A percentile compares a stretch with the other conserved stretches of the same genome.
These are phyloP conservation scores for Fusarium brevicatenulatum DNA, from an alignment of 2,329 filamentous ascomycete species.

Conservation along the genomic window DNA sequence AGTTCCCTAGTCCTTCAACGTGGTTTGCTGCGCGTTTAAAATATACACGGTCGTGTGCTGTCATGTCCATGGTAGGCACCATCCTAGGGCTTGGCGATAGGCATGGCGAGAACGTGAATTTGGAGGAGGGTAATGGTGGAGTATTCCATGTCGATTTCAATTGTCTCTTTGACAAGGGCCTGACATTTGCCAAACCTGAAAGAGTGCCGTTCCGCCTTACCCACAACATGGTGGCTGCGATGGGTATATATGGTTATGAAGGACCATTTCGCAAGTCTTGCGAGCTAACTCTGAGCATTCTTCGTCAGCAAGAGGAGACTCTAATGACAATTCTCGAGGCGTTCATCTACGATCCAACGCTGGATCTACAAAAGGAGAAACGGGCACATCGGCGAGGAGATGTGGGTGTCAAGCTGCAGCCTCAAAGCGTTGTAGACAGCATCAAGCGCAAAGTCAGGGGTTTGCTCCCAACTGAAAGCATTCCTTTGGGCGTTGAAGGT, in stretches of 20 bases:
- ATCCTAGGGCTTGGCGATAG: slow-evolving; percentile 93
- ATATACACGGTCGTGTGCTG: slow-evolving; percentile 93
- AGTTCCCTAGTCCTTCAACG: slow-evolving; percentile 89
- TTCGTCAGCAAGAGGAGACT: slow-evolving; percentile 93
- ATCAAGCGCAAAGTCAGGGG: slow-evolving; percentile 89
- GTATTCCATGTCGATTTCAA: slow-evolving; percentile 99
- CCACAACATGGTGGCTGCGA: slow-evolving; percentile 98
- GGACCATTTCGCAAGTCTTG: slow-evolving; percentile 91
- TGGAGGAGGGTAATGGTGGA: slow-evolving; percentile 93
- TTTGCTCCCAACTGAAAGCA: slow-evolving; percentile 84
- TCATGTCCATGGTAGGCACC: slow-evolving; percentile 99
- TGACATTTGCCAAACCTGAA: slow-evolving; percentile 95
- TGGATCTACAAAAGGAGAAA: slow-evolving; percentile 84
- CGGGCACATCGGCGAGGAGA: slow-evolving; percentile 50
- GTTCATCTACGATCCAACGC: slow-evolving; percentile 95
- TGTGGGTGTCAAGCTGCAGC: slow-evolving; percentile 61
- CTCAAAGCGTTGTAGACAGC: slow-evolving; percentile 83
- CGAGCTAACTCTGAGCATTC: slow-evolving; percentile 84
- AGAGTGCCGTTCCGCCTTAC: slow-evolving; percentile 95
- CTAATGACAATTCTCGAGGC: slow-evolving; percentile 97
- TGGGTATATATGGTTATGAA: slow-evolving; percentile 94
- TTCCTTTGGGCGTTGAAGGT: slow-evolving; percentile 93
- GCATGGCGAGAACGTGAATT: slow-evolving; percentile 95
- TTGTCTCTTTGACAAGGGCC: slow-evolving; percentile 97
- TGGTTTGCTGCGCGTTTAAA: slow-evolving; percentile 91